These are phyloP conservation scores for Apocynum venetum DNA, from an alignment of 257 asterid species.

Conservation along the genomic window DNA sequence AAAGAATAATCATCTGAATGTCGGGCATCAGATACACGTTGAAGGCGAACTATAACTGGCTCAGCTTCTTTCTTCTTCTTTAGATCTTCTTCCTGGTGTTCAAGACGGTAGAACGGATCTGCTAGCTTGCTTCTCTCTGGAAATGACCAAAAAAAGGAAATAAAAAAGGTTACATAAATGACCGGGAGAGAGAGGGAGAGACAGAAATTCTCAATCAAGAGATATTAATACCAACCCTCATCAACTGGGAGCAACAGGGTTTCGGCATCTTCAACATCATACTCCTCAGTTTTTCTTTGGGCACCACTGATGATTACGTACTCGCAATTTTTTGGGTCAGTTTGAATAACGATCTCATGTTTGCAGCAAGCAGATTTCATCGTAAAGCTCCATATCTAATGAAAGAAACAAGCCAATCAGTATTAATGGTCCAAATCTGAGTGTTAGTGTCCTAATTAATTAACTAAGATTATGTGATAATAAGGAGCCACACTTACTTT, in stretches of 20 bases:
- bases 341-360: slow-evolving; percentile 89
- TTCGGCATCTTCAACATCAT: slow-evolving; percentile 92
- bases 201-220: neutral
- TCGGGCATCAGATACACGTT: slow-evolving; percentile 70
- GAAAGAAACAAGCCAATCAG: slow-evolving; percentile 3
- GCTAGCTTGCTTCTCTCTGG: slow-evolving; percentile 68
- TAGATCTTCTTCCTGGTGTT: slow-evolving; percentile 88
- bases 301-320: slow-evolving; percentile 84
- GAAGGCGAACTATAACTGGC: slow-evolving; percentile 85
- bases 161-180: neutral
- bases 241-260: slow-evolving; percentile 76
- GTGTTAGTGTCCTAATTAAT: neutral
- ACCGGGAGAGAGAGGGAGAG: neutral
- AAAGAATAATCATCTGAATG: slow-evolving; percentile 83
- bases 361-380: slow-evolving; percentile 95
- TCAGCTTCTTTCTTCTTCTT: slow-evolving; percentile 95
- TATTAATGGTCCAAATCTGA: neutral
- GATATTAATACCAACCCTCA: slow-evolving; percentile 47
- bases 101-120: slow-evolving; percentile 89
- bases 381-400: slow-evolving; percentile 93
- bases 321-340: slow-evolving; percentile 85
- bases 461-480: neutral
- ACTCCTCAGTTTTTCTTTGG: slow-evolving; percentile 70
- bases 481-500: slow-evolving; percentile 42
- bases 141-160: slow-evolving; percentile 5